phyloP scores from a whole-genome alignment of 768 basidiomycete genomes.

The Galerina sulciceps region DNA sequence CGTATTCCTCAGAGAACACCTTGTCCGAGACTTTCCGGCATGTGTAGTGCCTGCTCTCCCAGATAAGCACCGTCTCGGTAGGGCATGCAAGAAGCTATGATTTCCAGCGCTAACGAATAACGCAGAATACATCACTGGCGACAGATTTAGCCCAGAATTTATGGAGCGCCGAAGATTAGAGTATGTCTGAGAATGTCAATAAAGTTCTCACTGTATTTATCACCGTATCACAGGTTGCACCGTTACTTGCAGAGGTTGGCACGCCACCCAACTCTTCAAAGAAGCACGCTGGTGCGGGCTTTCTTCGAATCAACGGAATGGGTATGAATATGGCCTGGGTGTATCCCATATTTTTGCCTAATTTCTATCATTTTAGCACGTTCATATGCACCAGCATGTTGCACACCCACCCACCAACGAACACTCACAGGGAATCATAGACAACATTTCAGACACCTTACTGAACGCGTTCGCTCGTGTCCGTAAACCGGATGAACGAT shows the following conservation, averaged over 20 bases:
- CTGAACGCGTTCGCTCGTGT: constrained; percentile 96
- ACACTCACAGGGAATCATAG: constrained; percentile 78
- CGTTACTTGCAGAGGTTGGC: constrained; percentile 89
- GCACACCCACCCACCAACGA: constrained; percentile 92
- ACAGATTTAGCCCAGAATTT: constrained; percentile 96
- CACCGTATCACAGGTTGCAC: constrained; percentile 65
- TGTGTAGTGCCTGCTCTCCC: constrained; percentile 98
- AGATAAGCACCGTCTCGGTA: constrained; percentile 95
- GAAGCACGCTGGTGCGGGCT: constrained; percentile 87
- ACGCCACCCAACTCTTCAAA: constrained; percentile 93
- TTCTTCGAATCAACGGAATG: constrained; percentile 99
- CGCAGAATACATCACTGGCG: constrained; percentile 95
- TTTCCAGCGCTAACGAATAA: constrained; percentile 5
- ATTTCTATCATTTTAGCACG: constrained; percentile 58
- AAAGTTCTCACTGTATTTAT: background rate
- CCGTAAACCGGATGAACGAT: constrained; percentile 96
- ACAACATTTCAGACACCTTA: constrained; percentile 94
- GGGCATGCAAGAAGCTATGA: background rate
- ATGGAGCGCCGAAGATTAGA: constrained; percentile 91
- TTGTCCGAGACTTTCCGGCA: constrained; percentile 92
- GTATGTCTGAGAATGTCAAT: constrained; percentile 40
- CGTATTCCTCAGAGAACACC: constrained; percentile 87
- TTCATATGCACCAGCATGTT: constrained; percentile 95
- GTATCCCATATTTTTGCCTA: background rate
- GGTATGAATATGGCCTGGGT: constrained; percentile 52